Evolutionary conservation across 2,329 filamentous ascomycete species (phyloP), one percentile per base, ranked within the genome.

Genomic region (Aspergillus calidoustus): DNA sequence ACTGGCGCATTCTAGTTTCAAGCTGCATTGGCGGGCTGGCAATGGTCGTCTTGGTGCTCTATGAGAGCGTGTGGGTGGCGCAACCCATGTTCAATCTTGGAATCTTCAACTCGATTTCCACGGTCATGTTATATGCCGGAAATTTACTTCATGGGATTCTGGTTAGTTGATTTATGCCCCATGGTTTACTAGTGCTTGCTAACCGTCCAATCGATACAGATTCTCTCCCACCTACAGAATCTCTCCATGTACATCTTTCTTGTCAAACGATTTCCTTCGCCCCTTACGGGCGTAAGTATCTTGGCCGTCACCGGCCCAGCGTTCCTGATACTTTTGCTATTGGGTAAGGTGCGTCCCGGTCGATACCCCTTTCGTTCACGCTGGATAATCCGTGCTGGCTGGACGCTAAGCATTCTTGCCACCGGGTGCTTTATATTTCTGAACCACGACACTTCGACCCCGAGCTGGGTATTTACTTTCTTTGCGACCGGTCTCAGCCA

Each of bases 301-400:
- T 64, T 81, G 5, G 74, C 78, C 4, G 68, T 77, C 8, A 69
- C 74, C 13, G 72, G 72, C 11, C 68, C 77, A 3, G 61, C 69
- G 0, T 62, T 72, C 9, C 66, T 58, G 4, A 63, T 67, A 1
- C 64, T 71, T 2, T 57, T 69, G 0, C 46, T 75, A 1, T 66
- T 67, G 0, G 65, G 66, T 8, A 65, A 66, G 47, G 57, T 23
- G 57, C 60, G 25, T 62, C 59, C 54, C 31, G 62, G 54, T 2
- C 59, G 61, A 11, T 50, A 56, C 13, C 56, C 64, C 7, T 52
- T 58, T 4, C 41, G 60, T 11, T 74, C 72, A 49, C 73, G 77
- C 23, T 82, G 79, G 78, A 74, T 77, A 3, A 76, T 81, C 48
- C 80, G 79, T 62, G 64, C 67, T 3, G 80, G 81, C 13, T 82